Conservation (phyloP, 148 eudicot species). For the Linanthus parryae region DNA sequence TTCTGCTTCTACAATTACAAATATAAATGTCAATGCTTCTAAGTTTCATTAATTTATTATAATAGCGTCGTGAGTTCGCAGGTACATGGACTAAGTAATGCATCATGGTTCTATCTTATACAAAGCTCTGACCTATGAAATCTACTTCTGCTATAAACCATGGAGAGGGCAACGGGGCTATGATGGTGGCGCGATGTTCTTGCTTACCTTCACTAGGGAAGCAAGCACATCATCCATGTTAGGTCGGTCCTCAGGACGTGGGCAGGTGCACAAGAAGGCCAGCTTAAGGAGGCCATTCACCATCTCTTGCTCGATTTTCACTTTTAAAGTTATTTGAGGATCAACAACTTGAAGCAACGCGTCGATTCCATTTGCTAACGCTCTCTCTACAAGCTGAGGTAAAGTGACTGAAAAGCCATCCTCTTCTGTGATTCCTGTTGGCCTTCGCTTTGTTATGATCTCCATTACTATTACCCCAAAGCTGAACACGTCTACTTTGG, state of each 20-base stretch:
- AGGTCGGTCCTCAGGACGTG: slow-evolving; percentile 60
- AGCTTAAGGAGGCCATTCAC: slow-evolving; percentile 50
- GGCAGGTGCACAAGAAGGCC: slow-evolving; percentile 65
- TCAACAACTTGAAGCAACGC: slow-evolving; percentile 40
- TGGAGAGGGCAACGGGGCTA: too few species aligned
- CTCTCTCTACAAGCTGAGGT: slow-evolving; percentile 48
- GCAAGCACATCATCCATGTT: slow-evolving; percentile 49
- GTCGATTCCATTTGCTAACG: slow-evolving; percentile 29
- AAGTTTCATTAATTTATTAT: too few species aligned
- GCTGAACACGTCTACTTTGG: slow-evolving; percentile 91
- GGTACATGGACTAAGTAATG: too few species aligned
- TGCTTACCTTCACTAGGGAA: slow-evolving; percentile 44
- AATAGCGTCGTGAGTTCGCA: too few species aligned
- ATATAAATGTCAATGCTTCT: too few species aligned
- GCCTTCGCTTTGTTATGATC: slow-evolving; percentile 57
- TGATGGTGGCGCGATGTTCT: slow-evolving; percentile 2
- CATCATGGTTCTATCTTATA: too few species aligned
- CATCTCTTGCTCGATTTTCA: slow-evolving; percentile 36
- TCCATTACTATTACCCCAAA: slow-evolving; percentile 80
- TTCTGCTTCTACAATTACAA: too few species aligned
- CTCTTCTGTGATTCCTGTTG: slow-evolving; percentile 51
- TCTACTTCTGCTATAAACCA: too few species aligned
- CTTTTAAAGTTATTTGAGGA: slow-evolving; percentile 30
- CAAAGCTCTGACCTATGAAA: too few species aligned
- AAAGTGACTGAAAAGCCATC: slow-evolving; percentile 54